Evolutionary conservation across 1,284 basidiomycete genomes (phyloP), one percentile per base, ranked within the genome.

Genomic region (Hemileccinum hortonii): DNA sequence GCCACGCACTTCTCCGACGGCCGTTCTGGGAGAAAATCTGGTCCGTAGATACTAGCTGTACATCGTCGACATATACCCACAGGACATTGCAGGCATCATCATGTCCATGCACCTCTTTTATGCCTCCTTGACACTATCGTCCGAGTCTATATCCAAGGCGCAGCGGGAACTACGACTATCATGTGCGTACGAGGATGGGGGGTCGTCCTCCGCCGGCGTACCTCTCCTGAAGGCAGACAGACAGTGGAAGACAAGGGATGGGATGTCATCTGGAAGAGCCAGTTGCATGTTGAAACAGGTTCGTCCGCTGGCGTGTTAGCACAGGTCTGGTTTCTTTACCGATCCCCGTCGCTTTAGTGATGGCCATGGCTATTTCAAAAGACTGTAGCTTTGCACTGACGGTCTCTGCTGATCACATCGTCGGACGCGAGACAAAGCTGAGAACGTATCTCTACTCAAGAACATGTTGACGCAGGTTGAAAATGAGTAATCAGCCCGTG

Each of bases 111-210:
- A 92, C 59, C 73, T 96, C 21, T 82, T 79, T 58, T 63, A 69
- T 38, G 58, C 64, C n/a, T 42, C 57, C 5, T 58, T 56, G 32
- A 64, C 58, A 32, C 61, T 64, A 3, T 58, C 73, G 15, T 61
- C n/a, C n/a, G n/a, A n/a, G n/a, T n/a, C 68, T 12, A 67, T 75
- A 1, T 67, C 67, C n/a, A 62, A 60, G 9, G 62, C 62, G 2
- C 55, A 61, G 4, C 64, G 58, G 10, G 71, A 79, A 22, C 70
- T 92, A 11, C 75, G 79, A 7, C 66, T 94, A 0, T 67, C 93
- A 0, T 80, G 82, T 29, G 89, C 82, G 2, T 94, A 90, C 63
- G 94, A 97, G 72, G 87, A 87, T 56, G 94, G 94, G 2, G 80
- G 12, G 83, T 94, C 18, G 79, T 79, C 35, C 69, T 92, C 32